Evolutionary conservation across 768 basidiomycete genomes (phyloP).

Genomic region (Punctularia strigosozonata): DNA sequence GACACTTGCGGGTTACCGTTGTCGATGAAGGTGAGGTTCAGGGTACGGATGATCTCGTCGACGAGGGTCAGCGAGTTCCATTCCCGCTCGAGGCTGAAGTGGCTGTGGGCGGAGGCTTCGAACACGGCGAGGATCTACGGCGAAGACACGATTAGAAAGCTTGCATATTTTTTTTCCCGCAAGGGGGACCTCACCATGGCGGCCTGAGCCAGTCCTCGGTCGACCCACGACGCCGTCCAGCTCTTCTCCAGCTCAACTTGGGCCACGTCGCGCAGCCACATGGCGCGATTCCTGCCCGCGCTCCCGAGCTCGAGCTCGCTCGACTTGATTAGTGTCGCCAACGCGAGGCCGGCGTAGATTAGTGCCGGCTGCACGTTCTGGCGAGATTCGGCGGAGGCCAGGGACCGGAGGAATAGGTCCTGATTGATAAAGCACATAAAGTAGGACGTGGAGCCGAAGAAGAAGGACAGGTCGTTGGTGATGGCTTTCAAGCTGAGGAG

Average conservation of each 20-base stretch:
- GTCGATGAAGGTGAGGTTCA: conserved; percentile 48
- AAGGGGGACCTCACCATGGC: conserved; percentile 50
- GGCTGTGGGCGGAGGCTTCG: conserved; percentile 64
- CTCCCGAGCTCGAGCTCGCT: conserved; percentile 50
- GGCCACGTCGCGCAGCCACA: conserved; percentile 45
- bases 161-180: too few relatives aligned
- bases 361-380: conserved; percentile 58
- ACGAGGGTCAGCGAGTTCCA: conserved; percentile 41
- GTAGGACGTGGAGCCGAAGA: conserved; percentile 55
- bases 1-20: conserved; percentile 39
- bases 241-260: conserved; percentile 41
- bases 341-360: conserved; percentile 53
- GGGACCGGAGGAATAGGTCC: conserved; percentile 35
- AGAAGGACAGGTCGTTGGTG: conserved; percentile 32
- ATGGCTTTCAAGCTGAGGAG: conserved; percentile 28
- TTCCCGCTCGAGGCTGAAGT: conserved; percentile 44
- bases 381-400: conserved; percentile 42
- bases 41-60: conserved; percentile 50
- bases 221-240: conserved; percentile 38
- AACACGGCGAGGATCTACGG: conserved; percentile 66
- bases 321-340: conserved; percentile 62
- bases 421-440: conserved; percentile 63
- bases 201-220: conserved; percentile 59
- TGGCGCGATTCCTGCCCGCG: conserved; percentile 43
- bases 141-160: too few relatives aligned